Percentiles rank a stretch among this genome's conserved stretches.
Evolutionary conservation across 495 filamentous ascomycete species (phyloP).

Genomic region (Xylaria cubensis): DNA sequence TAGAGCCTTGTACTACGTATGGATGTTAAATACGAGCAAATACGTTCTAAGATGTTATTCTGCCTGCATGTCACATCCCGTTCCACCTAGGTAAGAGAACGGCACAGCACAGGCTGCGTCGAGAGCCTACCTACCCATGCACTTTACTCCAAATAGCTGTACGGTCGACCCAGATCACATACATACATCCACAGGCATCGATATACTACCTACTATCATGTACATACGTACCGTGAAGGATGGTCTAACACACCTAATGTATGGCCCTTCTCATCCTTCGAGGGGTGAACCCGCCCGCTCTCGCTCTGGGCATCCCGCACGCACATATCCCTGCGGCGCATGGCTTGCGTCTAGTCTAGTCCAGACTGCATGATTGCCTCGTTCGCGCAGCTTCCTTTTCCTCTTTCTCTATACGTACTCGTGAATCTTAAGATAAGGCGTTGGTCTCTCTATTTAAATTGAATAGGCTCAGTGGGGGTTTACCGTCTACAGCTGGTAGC

Average conservation of each 20-base stretch:
- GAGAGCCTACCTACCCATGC: not conserved
- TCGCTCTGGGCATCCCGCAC: not conserved
- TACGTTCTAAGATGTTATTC: not conserved
- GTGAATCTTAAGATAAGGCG: not conserved
- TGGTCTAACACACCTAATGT: conserved; percentile 2
- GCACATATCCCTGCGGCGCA: not conserved
- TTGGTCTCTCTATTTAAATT: not conserved
- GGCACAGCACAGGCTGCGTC: conserved; percentile 7
- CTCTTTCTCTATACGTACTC: not conserved
- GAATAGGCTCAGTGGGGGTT: not conserved
- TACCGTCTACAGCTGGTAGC: not conserved
- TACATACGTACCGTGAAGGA: conserved; percentile 13
- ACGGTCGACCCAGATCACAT: not conserved
- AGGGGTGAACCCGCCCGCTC: conserved; percentile 7
- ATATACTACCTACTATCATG: not conserved
- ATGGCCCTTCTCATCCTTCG: conserved; percentile 22
- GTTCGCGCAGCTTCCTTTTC: not conserved
- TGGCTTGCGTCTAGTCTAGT: conserved; percentile 1
- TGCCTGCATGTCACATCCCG: conserved; percentile 1
- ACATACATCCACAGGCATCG: not conserved
- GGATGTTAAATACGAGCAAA: not conserved
- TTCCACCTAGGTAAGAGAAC: conserved; percentile 2
- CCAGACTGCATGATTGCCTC: not conserved
- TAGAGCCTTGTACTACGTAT: not conserved
- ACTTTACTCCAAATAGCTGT: conserved; percentile 9